Evolutionary conservation across 176 grass and related monocot species (phyloP).

Genomic region (Dactylis glomerata): DNA sequence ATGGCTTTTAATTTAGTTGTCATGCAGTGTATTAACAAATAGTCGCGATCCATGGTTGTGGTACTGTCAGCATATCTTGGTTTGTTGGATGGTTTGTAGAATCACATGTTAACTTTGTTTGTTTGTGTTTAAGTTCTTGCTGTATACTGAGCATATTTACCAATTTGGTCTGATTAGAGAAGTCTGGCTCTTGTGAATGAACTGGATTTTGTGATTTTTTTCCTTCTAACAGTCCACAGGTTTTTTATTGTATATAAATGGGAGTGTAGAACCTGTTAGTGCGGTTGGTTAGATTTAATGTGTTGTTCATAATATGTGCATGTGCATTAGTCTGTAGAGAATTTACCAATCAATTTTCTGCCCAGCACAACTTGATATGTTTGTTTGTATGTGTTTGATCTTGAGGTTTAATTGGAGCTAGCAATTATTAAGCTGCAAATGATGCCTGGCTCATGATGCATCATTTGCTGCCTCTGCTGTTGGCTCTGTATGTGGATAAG

Average conservation of each 20-base stretch:
- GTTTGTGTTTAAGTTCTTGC: background rate
- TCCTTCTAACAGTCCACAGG: background rate
- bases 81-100: background rate
- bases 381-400: no score
- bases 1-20: background rate
- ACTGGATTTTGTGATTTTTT: background rate
- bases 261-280: background rate
- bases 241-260: background rate
- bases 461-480: no score
- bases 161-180: background rate
- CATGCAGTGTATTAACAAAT: background rate
- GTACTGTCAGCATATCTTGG: background rate
- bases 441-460: no score
- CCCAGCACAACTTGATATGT: no score
- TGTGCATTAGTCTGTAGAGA: background rate
- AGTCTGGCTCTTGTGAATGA: background rate
- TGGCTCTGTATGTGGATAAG: no score
- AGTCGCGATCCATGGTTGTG: background rate
- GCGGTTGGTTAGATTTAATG: background rate
- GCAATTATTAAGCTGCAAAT: no score
- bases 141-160: background rate
- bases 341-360: background rate
- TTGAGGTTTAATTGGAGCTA: no score
- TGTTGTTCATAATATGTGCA: background rate
- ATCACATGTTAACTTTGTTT: background rate